These are phyloP conservation scores for Jackrogersella minutella DNA, from an alignment of 495 filamentous ascomycete genomes.

Conservation along the genomic window DNA sequence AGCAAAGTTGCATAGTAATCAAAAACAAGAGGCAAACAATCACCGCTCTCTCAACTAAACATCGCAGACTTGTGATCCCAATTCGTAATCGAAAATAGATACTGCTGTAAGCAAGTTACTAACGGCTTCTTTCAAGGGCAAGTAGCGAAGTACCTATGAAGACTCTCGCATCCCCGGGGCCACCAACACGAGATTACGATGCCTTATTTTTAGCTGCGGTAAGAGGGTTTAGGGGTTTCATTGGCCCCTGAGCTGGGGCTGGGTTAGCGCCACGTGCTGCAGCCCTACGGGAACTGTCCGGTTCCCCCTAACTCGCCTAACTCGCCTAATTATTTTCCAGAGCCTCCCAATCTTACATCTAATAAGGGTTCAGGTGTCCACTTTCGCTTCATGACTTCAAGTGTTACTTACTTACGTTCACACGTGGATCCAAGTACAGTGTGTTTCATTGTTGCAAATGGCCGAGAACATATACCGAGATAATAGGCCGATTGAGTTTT, in stretches of 20 bases:
- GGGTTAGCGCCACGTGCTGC: constrained; percentile 19
- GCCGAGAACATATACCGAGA: not conserved
- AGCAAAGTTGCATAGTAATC: not conserved
- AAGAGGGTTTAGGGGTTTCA: constrained; percentile 3
- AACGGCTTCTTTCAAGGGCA: not conserved
- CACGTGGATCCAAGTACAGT: not conserved
- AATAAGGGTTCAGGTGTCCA: not conserved
- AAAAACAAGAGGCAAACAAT: constrained; percentile 7
- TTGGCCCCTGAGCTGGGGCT: not conserved
- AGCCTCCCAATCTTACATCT: no score
- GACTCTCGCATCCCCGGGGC: not conserved
- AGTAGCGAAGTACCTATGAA: not conserved
- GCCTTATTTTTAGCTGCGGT: constrained; percentile 31
- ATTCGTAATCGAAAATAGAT: constrained; percentile 14
- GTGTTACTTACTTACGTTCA: not conserved
- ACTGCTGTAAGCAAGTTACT: not conserved
- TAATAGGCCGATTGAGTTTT: not conserved
- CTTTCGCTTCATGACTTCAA: not conserved
- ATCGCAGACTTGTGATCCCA: not conserved
- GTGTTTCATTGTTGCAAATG: not conserved
- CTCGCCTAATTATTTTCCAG: not conserved
- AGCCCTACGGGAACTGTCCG: constrained; percentile 25
- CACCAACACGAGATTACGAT: constrained; percentile 5
- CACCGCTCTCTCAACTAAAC: not conserved
- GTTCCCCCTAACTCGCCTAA: not conserved